Conservation (phyloP, 75 land plant genomes). For the Cupressus sempervirens region DNA sequence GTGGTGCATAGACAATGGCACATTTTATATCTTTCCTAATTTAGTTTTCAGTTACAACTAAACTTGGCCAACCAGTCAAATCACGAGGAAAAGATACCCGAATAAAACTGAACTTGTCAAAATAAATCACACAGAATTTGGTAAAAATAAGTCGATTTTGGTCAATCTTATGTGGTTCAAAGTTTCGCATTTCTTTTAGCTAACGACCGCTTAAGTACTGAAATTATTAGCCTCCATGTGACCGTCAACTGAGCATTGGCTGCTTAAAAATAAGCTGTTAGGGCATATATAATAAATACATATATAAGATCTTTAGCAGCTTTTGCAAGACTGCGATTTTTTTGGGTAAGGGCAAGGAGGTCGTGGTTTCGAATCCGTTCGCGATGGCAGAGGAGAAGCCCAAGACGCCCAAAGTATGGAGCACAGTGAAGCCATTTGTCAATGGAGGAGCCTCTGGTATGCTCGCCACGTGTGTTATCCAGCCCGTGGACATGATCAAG, state of each 20-base stretch:
- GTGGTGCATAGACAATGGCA: no score
- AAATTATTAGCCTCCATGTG: background rate
- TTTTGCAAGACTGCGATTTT: background rate
- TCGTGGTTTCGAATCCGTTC: background rate
- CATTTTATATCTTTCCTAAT: no score
- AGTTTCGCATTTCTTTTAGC: no score
- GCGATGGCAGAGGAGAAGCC: constrained; percentile 50
- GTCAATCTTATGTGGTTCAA: no score
- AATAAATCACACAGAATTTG: no score
- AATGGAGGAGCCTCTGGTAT: constrained; percentile 88
- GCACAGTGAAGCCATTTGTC: constrained; percentile 73
- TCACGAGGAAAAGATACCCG: no score
- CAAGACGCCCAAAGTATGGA: constrained; percentile 53
- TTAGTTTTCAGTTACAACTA: no score
- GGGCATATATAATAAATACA: background rate
- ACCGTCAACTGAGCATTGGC: background rate
- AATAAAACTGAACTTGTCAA: no score
- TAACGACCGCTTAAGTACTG: background rate
- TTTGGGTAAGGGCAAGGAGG: background rate
- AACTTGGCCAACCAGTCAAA: no score
- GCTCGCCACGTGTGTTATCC: constrained; percentile 94
- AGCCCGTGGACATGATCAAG: constrained; percentile 96
- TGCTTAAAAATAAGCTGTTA: background rate
- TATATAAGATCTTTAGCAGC: background rate
- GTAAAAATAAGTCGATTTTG: no score